A percentile compares a stretch with the other conserved stretches of the same genome.
Evolutionary conservation across 2,329 filamentous ascomycete genomes (phyloP).

Genomic region (Cryoendolithus antarcticus): DNA sequence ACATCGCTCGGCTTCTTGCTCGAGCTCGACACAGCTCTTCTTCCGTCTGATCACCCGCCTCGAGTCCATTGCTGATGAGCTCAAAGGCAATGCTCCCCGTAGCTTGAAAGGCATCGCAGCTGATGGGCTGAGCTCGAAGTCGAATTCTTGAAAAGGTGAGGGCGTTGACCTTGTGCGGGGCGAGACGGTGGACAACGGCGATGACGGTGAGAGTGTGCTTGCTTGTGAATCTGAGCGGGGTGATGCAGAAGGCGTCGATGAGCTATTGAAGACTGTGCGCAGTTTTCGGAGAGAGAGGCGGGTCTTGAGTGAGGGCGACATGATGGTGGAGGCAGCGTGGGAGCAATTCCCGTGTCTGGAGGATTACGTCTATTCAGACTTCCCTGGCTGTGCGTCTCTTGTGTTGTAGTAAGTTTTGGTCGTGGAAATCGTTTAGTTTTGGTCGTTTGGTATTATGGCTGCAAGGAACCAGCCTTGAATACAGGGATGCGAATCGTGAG

Average conservation of each 20-base stretch:
- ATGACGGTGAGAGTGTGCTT: slow-evolving; percentile 4
- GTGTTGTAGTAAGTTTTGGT: too few species aligned
- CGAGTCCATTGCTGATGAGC: background rate
- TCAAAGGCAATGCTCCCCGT: slow-evolving; percentile 1
- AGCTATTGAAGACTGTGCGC: slow-evolving; percentile 14
- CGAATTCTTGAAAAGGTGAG: slow-evolving; percentile 13
- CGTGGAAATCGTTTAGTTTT: too few species aligned
- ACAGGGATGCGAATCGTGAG: too few species aligned
- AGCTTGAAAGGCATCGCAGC: background rate
- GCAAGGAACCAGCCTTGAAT: too few species aligned
- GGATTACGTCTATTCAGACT: too few species aligned
- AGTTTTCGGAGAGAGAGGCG: slow-evolving; percentile 17
- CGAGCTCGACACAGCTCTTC: slow-evolving; percentile 19
- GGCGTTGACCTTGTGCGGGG: slow-evolving; percentile 6
- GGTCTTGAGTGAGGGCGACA: slow-evolving; percentile 11
- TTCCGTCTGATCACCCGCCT: slow-evolving; percentile 14
- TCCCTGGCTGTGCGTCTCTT: too few species aligned
- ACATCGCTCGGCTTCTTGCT: slow-evolving; percentile 19
- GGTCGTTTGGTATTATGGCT: too few species aligned
- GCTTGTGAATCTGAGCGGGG: background rate
- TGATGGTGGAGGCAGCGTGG: slow-evolving; percentile 5
- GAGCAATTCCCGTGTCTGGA: too few species aligned
- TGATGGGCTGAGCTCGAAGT: slow-evolving; percentile 9
- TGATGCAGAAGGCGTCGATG: background rate
- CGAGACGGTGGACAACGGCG: slow-evolving; percentile 10